phyloP scores from a whole-genome alignment of 352 stramenopile genomes.

The Lagenidium sp. region DNA sequence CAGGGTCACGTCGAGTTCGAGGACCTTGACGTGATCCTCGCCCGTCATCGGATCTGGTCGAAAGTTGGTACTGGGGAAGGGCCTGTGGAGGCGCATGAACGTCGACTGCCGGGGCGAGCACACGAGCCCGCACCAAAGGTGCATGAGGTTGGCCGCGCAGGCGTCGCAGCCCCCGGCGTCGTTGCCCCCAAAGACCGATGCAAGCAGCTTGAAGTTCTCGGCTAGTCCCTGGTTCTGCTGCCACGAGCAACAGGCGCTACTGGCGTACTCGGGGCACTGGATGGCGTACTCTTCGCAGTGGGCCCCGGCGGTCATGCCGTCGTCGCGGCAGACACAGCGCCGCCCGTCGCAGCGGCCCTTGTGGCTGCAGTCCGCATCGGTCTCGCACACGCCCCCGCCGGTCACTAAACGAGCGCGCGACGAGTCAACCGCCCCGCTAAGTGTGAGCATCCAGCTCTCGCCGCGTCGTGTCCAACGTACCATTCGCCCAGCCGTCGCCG shows the following conservation, averaged over 20 bases:
- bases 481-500: conserved; percentile 29
- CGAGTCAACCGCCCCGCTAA: background rate
- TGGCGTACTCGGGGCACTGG: conserved; percentile 81
- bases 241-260: conserved; percentile 79
- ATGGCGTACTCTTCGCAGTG: conserved; percentile 66
- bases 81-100: conserved; percentile 62
- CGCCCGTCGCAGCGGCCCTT: conserved; percentile 41
- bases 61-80: conserved; percentile 61
- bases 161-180: conserved; percentile 65
- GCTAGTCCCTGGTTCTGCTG: conserved; percentile 86
- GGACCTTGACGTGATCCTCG: conserved; percentile 63
- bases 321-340: conserved; percentile 38
- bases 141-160: conserved; percentile 80
- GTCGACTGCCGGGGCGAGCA: conserved; percentile 68
- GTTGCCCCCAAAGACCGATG: conserved; percentile 59
- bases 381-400: conserved; percentile 49
- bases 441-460: background rate
- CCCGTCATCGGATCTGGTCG: conserved; percentile 68
- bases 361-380: conserved; percentile 38
- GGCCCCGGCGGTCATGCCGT: conserved; percentile 62
- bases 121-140: conserved; percentile 79
- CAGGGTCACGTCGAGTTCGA: conserved; percentile 72
- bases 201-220: conserved; percentile 78
- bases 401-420: conserved; percentile 21
- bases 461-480: conserved; percentile 10